Evolutionary conservation across 306 rosid genomes (phyloP), one percentile per base, ranked within the genome.

Genomic region (Cajanus cajan): DNA sequence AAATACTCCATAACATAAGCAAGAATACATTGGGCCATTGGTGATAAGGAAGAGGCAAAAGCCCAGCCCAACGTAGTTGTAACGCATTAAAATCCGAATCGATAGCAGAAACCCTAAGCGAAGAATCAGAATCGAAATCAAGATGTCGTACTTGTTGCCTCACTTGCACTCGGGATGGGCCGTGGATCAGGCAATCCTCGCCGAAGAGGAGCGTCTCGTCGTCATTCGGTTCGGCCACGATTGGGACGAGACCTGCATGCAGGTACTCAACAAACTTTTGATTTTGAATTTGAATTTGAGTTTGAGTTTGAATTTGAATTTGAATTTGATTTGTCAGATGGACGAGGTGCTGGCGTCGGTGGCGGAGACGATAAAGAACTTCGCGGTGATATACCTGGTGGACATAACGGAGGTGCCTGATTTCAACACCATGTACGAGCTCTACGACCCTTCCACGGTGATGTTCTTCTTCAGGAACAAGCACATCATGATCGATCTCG

Each of bases 401-500:
- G 98, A 94, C 90, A 94, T 94, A 85, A 92, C 95, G 0, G 97
- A 92, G 87, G 97, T 92, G 34, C 98, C 98, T 21, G 98, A 95
- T 86, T 92, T 95, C 85, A 92, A 95, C 92, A 92, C 97, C 8
- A 95, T 93, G 99, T 93, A 95, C 6, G 96, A 95, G 86, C 74
- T 95, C 40, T 95, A 95, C 58, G 97, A 95, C 48, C 99, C 98
- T 0, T 91, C 97, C 3, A 95, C 98, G 0, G 91, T 95, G 7
- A 93, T 95, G 99, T 95, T 95, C 83, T 95, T 95, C 88, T 92
- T 92, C 81, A 86, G 98, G 85, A 95, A 95, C 91, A 95, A 93
- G 76, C 98, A 95, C 89, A 95, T 95, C 37, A 95, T 95, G 99
- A 95, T 95, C 54, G 97, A 95, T 33, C 99, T 95, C 66, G 98